Conservation (phyloP, 2,329 filamentous ascomycete genomes). For the Botrytis elliptica region DNA sequence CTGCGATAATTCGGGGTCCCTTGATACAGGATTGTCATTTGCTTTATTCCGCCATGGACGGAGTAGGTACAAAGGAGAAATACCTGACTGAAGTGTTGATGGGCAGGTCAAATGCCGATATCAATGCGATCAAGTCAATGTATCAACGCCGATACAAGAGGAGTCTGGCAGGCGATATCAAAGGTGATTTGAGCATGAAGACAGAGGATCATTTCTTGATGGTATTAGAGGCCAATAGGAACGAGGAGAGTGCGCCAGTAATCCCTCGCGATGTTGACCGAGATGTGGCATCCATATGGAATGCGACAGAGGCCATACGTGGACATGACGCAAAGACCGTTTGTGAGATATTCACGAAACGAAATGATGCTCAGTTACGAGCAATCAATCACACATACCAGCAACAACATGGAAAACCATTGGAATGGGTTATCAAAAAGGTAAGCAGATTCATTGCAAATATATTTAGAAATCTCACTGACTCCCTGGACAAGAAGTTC, state of each 20-base stretch:
- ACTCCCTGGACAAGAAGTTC: slow-evolving; percentile 59
- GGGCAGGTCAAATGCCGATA: slow-evolving; percentile 79
- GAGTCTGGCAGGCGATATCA: slow-evolving; percentile 69
- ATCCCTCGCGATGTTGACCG: slow-evolving; percentile 70
- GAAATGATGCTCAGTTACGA: slow-evolving; percentile 79
- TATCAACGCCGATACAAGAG: slow-evolving; percentile 68
- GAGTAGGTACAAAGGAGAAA: slow-evolving; percentile 80
- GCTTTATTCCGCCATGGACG: slow-evolving; percentile 70
- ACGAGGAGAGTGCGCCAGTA: slow-evolving; percentile 75
- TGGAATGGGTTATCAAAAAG: slow-evolving; percentile 73
- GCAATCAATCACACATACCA: slow-evolving; percentile 77
- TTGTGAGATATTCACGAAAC: slow-evolving; percentile 72
- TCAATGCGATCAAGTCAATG: slow-evolving; percentile 78
- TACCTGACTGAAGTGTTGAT: slow-evolving; percentile 85
- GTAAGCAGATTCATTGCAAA: slow-evolving; percentile 42
- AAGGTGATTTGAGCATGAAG: slow-evolving; percentile 78
- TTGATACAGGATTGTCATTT: slow-evolving; percentile 72
- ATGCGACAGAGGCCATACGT: slow-evolving; percentile 69
- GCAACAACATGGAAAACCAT: slow-evolving; percentile 64
- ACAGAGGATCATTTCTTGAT: slow-evolving; percentile 84
- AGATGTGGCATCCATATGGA: slow-evolving; percentile 73
- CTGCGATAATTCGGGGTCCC: slow-evolving; percentile 76
- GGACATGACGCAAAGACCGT: slow-evolving; percentile 69
- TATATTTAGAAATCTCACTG: slow-evolving; percentile 17
- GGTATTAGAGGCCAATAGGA: slow-evolving; percentile 69